Evolutionary conservation across 768 basidiomycete genomes (phyloP).

Genomic region (Suillus placidus): DNA sequence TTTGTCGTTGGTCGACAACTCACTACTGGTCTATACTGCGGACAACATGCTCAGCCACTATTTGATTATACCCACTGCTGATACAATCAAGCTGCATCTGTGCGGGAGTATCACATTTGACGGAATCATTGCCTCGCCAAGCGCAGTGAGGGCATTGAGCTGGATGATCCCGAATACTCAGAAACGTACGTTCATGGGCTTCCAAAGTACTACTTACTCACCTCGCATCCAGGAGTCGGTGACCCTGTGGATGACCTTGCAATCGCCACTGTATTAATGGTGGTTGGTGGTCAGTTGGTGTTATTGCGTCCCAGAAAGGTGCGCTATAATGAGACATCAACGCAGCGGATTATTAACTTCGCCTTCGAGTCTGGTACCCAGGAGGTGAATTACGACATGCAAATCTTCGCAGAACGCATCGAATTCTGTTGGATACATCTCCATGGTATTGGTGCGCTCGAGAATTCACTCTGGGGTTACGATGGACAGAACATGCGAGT

Average conservation of each 20-base stretch:
- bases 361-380: slow-evolving; percentile 69
- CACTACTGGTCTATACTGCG: slow-evolving; percentile 88
- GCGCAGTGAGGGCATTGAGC: slow-evolving; percentile 85
- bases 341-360: slow-evolving; percentile 2
- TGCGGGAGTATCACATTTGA: slow-evolving; percentile 96
- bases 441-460: slow-evolving; percentile 87
- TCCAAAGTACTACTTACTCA: slow-evolving; percentile 15
- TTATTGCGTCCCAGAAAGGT: slow-evolving; percentile 89
- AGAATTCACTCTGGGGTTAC: slow-evolving; percentile 98
- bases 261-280: slow-evolving; percentile 93
- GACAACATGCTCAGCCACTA: slow-evolving; percentile 95
- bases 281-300: slow-evolving; percentile 90
- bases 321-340: slow-evolving; percentile 15
- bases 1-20: slow-evolving; percentile 92
- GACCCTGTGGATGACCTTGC: slow-evolving; percentile 92
- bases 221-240: slow-evolving; percentile 70
- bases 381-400: slow-evolving; percentile 97
- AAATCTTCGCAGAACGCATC: slow-evolving; percentile 94
- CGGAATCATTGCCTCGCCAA: slow-evolving; percentile 85
- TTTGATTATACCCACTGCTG: slow-evolving; percentile 81
- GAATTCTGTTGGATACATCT: slow-evolving; percentile 99
- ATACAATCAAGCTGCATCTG: slow-evolving; percentile 81
- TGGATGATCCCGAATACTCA: slow-evolving; percentile 97
- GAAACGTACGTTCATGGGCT: slow-evolving; percentile 65
- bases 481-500: slow-evolving; percentile 88